A percentile compares a stretch with the other conserved stretches of the same genome.
Evolutionary conservation across 768 basidiomycete species (phyloP).

Genomic region (Mycena filopes): DNA sequence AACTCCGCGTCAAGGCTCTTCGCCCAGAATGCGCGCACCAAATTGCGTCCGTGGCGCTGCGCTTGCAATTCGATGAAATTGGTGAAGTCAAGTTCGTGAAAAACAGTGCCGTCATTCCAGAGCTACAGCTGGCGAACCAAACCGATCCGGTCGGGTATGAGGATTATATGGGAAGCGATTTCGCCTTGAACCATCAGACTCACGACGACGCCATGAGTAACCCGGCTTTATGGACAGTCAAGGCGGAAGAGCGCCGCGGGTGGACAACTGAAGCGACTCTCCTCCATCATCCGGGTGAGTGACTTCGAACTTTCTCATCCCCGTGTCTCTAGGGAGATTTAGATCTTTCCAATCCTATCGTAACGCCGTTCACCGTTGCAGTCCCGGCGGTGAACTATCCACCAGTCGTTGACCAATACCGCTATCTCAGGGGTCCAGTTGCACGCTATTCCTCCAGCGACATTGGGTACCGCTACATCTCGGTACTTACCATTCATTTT

Average conservation of each 20-base stretch:
- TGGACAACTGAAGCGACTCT: conserved; percentile 20
- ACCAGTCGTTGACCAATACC: not conserved
- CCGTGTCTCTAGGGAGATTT: not conserved
- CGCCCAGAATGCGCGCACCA: conserved; percentile 10
- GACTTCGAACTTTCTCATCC: too few species aligned
- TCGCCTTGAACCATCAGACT: conserved; percentile 7
- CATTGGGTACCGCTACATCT: not conserved
- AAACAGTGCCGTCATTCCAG: conserved; percentile 17
- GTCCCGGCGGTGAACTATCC: conserved; percentile 21
- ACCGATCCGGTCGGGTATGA: not conserved
- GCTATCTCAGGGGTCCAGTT: not conserved
- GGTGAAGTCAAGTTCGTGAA: conserved; percentile 23
- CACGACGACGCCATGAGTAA: conserved; percentile 16
- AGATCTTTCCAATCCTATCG: not conserved
- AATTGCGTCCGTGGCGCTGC: conserved; percentile 23
- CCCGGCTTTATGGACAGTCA: conserved; percentile 14
- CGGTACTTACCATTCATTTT: not conserved
- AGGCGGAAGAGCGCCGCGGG: conserved; percentile 13
- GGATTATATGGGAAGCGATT: not conserved
- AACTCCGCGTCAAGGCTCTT: conserved; percentile 27
- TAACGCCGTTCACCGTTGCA: conserved; percentile 2
- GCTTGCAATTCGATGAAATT: conserved; percentile 28
- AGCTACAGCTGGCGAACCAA: conserved; percentile 13
- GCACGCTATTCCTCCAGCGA: not conserved
- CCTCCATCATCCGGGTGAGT: conserved; percentile 5